A percentile compares a stretch with the other conserved stretches of the same genome.
Evolutionary conservation across 306 rosid species (phyloP).

Genomic region (Cajanus cajan): DNA sequence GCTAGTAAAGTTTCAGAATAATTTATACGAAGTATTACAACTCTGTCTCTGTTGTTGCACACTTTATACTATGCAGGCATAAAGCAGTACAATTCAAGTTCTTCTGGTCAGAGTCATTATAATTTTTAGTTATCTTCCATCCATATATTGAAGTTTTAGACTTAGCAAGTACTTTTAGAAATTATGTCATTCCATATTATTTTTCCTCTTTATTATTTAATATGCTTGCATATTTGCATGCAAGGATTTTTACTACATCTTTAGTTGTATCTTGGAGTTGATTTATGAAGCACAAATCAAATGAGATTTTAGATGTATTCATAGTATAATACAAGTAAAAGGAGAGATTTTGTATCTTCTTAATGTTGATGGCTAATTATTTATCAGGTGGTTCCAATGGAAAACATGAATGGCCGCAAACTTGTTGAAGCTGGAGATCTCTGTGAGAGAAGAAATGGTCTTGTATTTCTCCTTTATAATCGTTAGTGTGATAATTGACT

Average conservation of each 20-base stretch:
- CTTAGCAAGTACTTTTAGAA: not conserved
- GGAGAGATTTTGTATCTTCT: conserved; percentile 18
- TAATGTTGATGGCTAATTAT: conserved; percentile 32
- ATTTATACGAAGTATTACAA: not conserved
- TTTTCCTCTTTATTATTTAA: not conserved
- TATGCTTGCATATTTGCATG: not conserved
- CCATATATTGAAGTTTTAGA: not conserved
- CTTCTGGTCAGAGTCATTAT: not conserved
- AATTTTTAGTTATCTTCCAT: conserved; percentile 15
- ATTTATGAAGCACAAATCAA: not conserved
- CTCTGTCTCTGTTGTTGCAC: not conserved
- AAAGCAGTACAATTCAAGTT: not conserved
- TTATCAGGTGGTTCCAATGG: conserved; percentile 90
- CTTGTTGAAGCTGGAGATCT: conserved; percentile 88
- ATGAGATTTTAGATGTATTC: conserved; percentile 5
- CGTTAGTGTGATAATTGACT: conserved; percentile 11
- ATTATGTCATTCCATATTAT: not conserved
- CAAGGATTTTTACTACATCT: not conserved
- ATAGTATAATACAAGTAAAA: not conserved
- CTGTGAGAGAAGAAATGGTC: conserved; percentile 98
- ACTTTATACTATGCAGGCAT: not conserved
- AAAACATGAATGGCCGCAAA: conserved; percentile 86
- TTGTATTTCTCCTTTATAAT: conserved; percentile 26
- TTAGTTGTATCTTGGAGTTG: not conserved
- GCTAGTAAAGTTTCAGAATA: not conserved